These are phyloP conservation scores for Sporormia fimetaria DNA, from an alignment of 495 filamentous ascomycete genomes.

Conservation along the genomic window DNA sequence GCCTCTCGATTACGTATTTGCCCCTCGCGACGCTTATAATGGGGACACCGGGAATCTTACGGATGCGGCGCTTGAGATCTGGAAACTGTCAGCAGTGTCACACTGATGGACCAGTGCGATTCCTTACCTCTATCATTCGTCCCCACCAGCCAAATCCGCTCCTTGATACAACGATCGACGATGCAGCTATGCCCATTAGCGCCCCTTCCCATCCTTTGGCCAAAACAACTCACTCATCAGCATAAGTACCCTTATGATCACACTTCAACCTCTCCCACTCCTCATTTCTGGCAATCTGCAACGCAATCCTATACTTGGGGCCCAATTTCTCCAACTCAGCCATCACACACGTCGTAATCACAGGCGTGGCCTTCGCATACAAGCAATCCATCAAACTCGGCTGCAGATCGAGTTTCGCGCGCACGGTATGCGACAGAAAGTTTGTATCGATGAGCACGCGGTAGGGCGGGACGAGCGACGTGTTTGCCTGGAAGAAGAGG, in stretches of 20 bases:
- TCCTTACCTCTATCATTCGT: constrained; percentile 92
- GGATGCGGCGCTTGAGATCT: constrained; percentile 62
- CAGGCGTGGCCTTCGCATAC: constrained; percentile 54
- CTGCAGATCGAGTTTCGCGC: constrained; percentile 77
- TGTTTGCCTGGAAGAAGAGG: constrained; percentile 94
- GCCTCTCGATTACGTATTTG: constrained; percentile 85
- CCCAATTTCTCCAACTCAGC: constrained; percentile 89
- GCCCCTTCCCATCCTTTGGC: too few relatives aligned
- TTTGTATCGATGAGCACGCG: constrained; percentile 76
- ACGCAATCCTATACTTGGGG: constrained; percentile 73
- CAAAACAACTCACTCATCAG: constrained; percentile 71
- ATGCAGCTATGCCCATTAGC: constrained; percentile 36
- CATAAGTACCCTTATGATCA: constrained; percentile 82
- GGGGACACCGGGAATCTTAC: constrained; percentile 65
- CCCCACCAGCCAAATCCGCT: constrained; percentile 75
- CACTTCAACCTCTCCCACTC: constrained; percentile 75
- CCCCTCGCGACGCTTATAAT: constrained; percentile 63
- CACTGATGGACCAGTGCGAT: too few relatives aligned
- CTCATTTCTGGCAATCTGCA: constrained; percentile 87
- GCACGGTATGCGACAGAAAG: constrained; percentile 84
- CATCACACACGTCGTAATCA: constrained; percentile 62
- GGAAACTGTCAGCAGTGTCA: too few relatives aligned
- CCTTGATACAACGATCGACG: constrained; percentile 71
- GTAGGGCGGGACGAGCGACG: constrained; percentile 82
- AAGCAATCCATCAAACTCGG: constrained; percentile 79